Conservation (phyloP, 2,329 filamentous ascomycete genomes). For the Aphanoascus verrucosus region DNA sequence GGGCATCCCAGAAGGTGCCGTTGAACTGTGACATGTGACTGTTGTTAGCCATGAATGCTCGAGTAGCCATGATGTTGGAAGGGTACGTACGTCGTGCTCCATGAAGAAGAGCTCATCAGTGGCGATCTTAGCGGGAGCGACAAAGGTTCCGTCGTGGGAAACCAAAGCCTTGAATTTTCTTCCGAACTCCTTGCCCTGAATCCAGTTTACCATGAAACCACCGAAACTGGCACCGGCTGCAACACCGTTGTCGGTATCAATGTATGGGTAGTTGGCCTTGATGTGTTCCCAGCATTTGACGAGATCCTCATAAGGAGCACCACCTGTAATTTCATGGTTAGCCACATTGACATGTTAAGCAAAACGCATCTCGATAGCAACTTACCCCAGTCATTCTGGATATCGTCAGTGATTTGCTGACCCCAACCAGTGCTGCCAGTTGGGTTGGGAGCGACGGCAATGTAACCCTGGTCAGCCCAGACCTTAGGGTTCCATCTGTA, state of each 20-base stretch:
- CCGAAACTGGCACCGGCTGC: conserved; percentile 35
- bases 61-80: background rate
- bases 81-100: conserved; percentile 33
- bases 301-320: conserved; percentile 71
- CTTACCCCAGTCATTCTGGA: conserved; percentile 65
- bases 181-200: conserved; percentile 74
- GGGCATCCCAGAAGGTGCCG: conserved; percentile 43
- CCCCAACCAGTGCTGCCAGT: conserved; percentile 77
- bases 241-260: conserved; percentile 32
- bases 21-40: conserved; percentile 31
- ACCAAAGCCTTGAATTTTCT: conserved; percentile 80
- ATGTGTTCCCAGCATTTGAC: conserved; percentile 69
- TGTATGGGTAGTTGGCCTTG: conserved; percentile 27
- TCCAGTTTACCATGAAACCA: conserved; percentile 57
- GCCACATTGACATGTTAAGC: background rate
- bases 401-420: conserved; percentile 64
- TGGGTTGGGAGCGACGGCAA: conserved; percentile 71
- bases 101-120: conserved; percentile 45
- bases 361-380: background rate
- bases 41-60: conserved; percentile 9
- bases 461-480: conserved; percentile 78
- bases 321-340: conserved; percentile 26
- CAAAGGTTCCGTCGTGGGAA: conserved; percentile 79
- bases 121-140: conserved; percentile 41
- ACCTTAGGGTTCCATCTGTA: conserved; percentile 78